These are phyloP conservation scores for Fusarium humuli DNA, from an alignment of 2,329 filamentous ascomycete genomes.

Conservation along the genomic window DNA sequence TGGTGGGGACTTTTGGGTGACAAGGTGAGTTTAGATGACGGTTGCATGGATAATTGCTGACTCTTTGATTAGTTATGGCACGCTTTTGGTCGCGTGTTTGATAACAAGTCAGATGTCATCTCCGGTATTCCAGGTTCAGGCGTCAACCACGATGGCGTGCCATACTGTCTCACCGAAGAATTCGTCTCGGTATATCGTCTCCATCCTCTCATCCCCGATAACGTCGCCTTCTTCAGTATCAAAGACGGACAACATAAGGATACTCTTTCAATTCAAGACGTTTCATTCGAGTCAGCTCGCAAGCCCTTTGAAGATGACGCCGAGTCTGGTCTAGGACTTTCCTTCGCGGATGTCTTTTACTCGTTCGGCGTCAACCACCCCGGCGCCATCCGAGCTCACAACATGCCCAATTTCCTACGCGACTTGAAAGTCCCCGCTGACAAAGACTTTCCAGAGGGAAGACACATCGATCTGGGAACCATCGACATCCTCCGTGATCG, in stretches of 20 bases:
- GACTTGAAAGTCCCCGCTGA: conserved; percentile 13
- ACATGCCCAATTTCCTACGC: conserved; percentile 25
- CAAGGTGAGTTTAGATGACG: not conserved
- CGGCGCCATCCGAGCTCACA: conserved; percentile 24
- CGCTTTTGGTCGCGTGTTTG: conserved; percentile 13
- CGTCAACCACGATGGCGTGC: conserved; percentile 12
- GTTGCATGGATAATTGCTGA: not conserved
- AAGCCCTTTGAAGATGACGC: not conserved
- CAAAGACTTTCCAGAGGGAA: conserved; percentile 13
- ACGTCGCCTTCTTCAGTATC: conserved; percentile 20
- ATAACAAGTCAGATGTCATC: conserved; percentile 29
- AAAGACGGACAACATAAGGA: conserved; percentile 14
- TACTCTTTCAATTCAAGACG: conserved; percentile 14
- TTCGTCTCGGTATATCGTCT: conserved; percentile 31
- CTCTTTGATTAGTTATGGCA: not conserved
- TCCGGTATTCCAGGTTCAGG: conserved; percentile 27
- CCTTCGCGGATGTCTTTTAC: conserved; percentile 24
- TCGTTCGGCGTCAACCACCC: conserved; percentile 25
- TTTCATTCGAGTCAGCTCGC: conserved; percentile 17
- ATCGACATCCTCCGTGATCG: conserved; percentile 34
- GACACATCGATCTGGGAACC: conserved; percentile 23
- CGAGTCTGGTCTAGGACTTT: not conserved
- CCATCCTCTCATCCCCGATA: conserved; percentile 20
- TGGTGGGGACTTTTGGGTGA: conserved; percentile 30
- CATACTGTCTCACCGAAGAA: conserved; percentile 25